Base-by-base conservation (phyloP, 2,329 filamentous ascomycete species). In the Madurella mycetomatis region DNA sequence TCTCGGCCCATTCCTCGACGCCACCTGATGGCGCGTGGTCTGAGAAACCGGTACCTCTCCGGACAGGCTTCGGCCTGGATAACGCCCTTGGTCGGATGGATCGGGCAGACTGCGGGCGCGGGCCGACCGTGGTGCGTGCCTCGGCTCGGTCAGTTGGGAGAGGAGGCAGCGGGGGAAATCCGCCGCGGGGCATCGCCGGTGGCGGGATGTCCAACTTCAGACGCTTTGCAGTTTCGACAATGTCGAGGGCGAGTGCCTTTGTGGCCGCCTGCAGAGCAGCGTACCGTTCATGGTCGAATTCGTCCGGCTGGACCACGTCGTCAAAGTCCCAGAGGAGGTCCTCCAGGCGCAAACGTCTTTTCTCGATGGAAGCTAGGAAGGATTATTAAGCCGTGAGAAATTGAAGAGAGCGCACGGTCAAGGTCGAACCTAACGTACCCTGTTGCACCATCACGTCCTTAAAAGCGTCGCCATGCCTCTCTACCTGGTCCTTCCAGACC, bases 271-370 rank as follows among this genome's bases (percentile, higher is more conserved):
- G 72, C 5, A 76, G 59, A 16, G 70, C 67, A 1, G 64, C 54
- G 49, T 73, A 76, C 53, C 65, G 70, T 25, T 62, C 60, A 17
- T 62, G 58, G 9, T 72, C 69, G 51, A 73, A 75, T 4, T 69
- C 65, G 44, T 70, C 69, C 5, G 65, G 57, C 25, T 73, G 67
- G 30, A 69, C 69, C 52, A 69, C 74, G 62, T 76, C 73, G 41
- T 76, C 73, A 42, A 76, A 69, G 54, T 75, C 73, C 59, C 74
- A 76, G 7, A 76, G 66, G 2, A 74, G 62, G 49, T 73, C 70
- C 47, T 74, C 72, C 4, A 75, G 60, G 15, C 59, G 53, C 11
- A 70, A 60, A 15, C 68, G 52, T 50, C 61, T 62, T 45, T 61
- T 64, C 40, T 68, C 64, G 25, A 70, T 57, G 16, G 66, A 65